Evolutionary conservation across 306 rosid genomes (phyloP), one percentile per base, ranked within the genome.

Genomic region (Quercus wislizeni): DNA sequence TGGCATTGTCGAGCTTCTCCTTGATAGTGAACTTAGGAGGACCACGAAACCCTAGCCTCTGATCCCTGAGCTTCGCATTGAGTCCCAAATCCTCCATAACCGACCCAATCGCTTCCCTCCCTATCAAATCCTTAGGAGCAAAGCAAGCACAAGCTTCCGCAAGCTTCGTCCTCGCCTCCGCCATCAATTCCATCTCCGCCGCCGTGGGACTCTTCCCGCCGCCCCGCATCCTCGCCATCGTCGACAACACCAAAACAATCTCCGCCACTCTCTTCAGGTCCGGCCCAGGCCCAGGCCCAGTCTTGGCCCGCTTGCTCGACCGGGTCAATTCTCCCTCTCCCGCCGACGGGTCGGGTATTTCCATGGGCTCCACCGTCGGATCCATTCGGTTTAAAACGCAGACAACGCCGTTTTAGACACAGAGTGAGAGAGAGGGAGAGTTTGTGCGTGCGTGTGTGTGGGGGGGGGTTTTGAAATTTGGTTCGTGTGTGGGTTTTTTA

Each of bases 21-120:
- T 88, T 83, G 67, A 95, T 88, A 0, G 98, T 88, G 91, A 93
- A 78, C 83, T 86, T 91, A 0, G 98, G 92, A 14, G 88, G 75
- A 49, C 54, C 54, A 17, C 91, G 87, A 82, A 91, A 90, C 91
- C 99, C 99, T 90, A 91, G 85, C 77, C 86, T 87, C 80, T 93
- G 98, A 35, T 95, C 99, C 78, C 77, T 92, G 6, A 78, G 33
- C 82, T 86, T 91, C 6, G 75, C 84, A 80, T 90, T 85, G 52
- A 95, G 90, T n/a, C 96, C 99, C 58, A 91, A 88, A 87, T 95
- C 94, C 77, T 95, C 96, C 17, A 95, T 89, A 3, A 93, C 90
- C 15, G 91, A 75, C 49, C 88, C 88, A 79, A 95, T 76, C n/a
- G 92, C 89, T 41, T 95, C 99, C 77, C 84, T 80, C 0, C 85